Evolutionary conservation across 768 basidiomycete species (phyloP), one percentile per base, ranked within the genome.

Genomic region (Pisolithus orientalis): DNA sequence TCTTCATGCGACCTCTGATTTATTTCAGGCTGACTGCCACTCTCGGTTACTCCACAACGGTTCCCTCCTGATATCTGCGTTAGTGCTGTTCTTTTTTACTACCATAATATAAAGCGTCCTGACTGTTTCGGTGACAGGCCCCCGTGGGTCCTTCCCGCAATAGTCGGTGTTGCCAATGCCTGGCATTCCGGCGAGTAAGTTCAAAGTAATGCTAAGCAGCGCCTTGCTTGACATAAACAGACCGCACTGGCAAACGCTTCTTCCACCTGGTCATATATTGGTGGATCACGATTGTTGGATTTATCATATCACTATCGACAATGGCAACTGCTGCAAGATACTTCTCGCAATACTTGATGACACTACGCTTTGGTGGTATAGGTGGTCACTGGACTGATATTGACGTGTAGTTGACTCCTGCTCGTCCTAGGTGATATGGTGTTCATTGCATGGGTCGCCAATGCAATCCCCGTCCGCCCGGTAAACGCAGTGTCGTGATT

Each of bases 301-400:
- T 78, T 57, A 78, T 85, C 55, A 82, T 85, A 53, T 76, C 75
- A 2, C 61, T 84, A 17, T 76, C 75, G 1, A 84, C 82, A 0
- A 73, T 73, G 67, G 68, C 65, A 3, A 72, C 73, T n/a, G 74
- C 65, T 0, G 82, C 72, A 1, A 76, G 83, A 49, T 85, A 85
- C 56, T 70, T 85, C 27, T 74, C 80, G 1, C 65, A 85, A 63
- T 85, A 84, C 65, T 69, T 85, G 31, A 83, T 86, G 82, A 75
- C 83, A 0, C 64, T 67, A 48, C 83, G 83, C 47, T 79, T 78
- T 55, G 66, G 66, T 5, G 76, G 76, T 69, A 39, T 27, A 65
- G 52, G 4, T 13, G 13, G 28, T 29, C 47, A 21, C 7, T 6
- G 10, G 10, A n/a, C 44, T 24, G 40, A 21, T 27, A 10, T 43